A percentile compares a stretch with the other conserved stretches of the same genome.
phyloP scores from a whole-genome alignment of 2,329 filamentous ascomycete genomes.

The Triangularia verruculosa region DNA sequence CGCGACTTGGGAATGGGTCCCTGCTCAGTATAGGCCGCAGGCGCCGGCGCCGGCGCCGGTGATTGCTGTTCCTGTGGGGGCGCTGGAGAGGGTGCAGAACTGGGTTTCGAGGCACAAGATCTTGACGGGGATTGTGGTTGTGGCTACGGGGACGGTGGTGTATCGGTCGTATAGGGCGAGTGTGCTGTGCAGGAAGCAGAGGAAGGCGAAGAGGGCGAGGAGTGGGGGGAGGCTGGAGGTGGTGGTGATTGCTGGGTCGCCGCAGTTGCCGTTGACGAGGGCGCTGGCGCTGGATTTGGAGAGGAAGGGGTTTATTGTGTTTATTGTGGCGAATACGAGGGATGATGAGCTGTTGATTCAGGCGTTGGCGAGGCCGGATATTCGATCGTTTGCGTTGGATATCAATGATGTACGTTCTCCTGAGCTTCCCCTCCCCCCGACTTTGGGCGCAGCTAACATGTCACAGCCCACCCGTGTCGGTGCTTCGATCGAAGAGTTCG shows the following conservation, averaged over 20 bases:
- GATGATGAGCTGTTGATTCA: constrained; percentile 82
- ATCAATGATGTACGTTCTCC: constrained; percentile 65
- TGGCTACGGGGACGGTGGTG: constrained; percentile 65
- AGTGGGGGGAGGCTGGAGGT: constrained; percentile 89
- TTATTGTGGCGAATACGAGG: constrained; percentile 77
- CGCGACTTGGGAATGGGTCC: constrained; percentile 68
- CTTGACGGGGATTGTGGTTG: constrained; percentile 66
- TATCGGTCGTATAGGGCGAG: constrained; percentile 51
- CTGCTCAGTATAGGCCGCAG: constrained; percentile 60
- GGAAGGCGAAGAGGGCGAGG: constrained; percentile 72
- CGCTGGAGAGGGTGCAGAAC: constrained; percentile 57
- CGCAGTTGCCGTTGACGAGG: constrained; percentile 77
- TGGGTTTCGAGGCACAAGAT: constrained; percentile 75
- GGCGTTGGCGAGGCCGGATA: constrained; percentile 73
- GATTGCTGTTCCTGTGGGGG: constrained; percentile 31
- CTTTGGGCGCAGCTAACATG: constrained; percentile 13
- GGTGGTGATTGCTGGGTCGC: constrained; percentile 81
- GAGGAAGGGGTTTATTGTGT: constrained; percentile 88
- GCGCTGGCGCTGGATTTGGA: constrained; percentile 85
- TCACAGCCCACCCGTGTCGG: constrained; percentile 64
- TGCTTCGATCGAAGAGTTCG: constrained; percentile 69
- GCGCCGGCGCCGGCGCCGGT: constrained; percentile 47
- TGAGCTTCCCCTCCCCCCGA: neutral
- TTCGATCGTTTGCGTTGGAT: constrained; percentile 78
- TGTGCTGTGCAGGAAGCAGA: constrained; percentile 61